phyloP scores from a whole-genome alignment of 2,329 filamentous ascomycete species.

The Penicillium sp. region DNA sequence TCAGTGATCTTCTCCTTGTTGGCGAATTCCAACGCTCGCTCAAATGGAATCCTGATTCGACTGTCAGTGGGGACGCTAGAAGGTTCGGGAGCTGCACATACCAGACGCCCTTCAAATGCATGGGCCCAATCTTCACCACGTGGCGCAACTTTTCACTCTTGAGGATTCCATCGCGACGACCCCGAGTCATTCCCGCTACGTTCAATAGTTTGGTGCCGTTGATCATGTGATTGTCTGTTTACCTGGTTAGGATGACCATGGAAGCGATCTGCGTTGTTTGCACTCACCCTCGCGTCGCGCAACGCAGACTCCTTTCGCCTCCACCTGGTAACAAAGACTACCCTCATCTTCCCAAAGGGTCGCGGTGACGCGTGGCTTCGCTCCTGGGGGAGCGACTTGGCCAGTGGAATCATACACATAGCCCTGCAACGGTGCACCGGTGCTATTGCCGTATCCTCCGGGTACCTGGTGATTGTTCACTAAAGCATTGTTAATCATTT shows the following conservation, averaged over 20 bases:
- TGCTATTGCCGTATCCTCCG: slow-evolving; percentile 40
- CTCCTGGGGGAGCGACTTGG: slow-evolving; percentile 85
- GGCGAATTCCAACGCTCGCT: slow-evolving; percentile 94
- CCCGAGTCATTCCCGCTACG: slow-evolving; percentile 96
- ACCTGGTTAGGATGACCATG: neutral
- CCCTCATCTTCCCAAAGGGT: slow-evolving; percentile 98
- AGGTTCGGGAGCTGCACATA: slow-evolving; percentile 49
- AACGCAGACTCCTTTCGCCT: slow-evolving; percentile 93
- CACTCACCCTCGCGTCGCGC: slow-evolving; percentile 81
- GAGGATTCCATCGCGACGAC: slow-evolving; percentile 89
- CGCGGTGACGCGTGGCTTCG: slow-evolving; percentile 94
- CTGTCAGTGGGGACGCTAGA: neutral
- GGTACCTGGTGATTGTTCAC: slow-evolving; percentile 38
- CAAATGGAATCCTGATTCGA: slow-evolving; percentile 82
- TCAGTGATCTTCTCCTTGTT: slow-evolving; percentile 99
- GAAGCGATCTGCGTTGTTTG: neutral
- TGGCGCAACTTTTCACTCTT: slow-evolving; percentile 97
- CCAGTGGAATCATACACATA: slow-evolving; percentile 79
- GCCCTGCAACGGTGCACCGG: slow-evolving; percentile 45
- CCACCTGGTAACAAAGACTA: slow-evolving; percentile 95
- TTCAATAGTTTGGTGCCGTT: slow-evolving; percentile 97
- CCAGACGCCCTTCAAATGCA: slow-evolving; percentile 98
- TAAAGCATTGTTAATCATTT: slow-evolving; percentile 20
- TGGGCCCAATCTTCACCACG: slow-evolving; percentile 97
- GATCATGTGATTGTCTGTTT: slow-evolving; percentile 93